Conservation (phyloP, 257 asterid species). For the Perilla frutescens region DNA sequence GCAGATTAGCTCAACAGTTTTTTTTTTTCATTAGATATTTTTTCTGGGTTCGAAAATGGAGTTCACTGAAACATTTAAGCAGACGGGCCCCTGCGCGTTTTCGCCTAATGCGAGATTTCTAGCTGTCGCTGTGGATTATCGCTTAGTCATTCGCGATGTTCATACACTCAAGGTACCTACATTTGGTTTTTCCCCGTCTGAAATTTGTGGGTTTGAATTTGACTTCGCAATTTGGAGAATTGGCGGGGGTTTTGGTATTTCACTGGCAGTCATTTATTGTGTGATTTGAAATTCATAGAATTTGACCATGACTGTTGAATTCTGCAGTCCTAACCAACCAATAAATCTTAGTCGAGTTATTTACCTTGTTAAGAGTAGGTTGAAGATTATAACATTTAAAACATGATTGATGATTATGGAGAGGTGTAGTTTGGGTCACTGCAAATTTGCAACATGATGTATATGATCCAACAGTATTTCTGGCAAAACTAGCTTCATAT, state of each 20-base stretch:
- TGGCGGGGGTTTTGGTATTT: conserved; percentile 11
- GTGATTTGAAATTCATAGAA: conserved; percentile 20
- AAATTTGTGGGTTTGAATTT: conserved; percentile 19
- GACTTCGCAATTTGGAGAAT: conserved; percentile 7
- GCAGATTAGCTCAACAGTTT: conserved; percentile 24
- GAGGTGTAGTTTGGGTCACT: not conserved
- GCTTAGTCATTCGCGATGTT: conserved; percentile 92
- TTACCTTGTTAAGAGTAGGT: not conserved
- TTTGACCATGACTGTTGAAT: not conserved
- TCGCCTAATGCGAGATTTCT: conserved; percentile 86
- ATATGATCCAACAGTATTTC: not conserved
- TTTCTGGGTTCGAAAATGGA: conserved; percentile 60
- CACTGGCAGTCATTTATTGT: not conserved
- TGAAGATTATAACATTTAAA: not conserved
- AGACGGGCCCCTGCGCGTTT: conserved; percentile 84
- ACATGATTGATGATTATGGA: conserved; percentile 4
- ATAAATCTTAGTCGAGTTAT: not conserved
- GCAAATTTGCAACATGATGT: not conserved
- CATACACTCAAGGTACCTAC: conserved; percentile 76
- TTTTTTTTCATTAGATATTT: not conserved
- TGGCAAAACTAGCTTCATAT: not conserved
- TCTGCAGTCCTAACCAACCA: not conserved
- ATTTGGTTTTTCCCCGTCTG: not conserved
- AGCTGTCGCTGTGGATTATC: conserved; percentile 92
- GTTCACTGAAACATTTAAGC: conserved; percentile 87